Evolutionary conservation across 495 filamentous ascomycete species (phyloP), one percentile per base, ranked within the genome.

Genomic region (Talaromyces proteolyticus): DNA sequence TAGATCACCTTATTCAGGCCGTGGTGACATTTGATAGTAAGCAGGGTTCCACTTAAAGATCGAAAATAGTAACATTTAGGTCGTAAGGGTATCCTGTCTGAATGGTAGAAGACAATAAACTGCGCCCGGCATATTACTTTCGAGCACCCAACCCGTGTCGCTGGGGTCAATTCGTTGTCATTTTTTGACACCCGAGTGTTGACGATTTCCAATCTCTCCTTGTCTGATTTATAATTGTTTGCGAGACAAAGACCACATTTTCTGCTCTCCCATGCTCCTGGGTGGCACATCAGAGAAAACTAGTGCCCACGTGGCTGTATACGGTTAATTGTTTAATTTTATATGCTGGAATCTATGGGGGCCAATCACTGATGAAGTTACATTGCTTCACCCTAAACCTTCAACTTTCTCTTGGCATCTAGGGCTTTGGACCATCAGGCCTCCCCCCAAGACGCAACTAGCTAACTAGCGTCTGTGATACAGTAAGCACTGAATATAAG

Each of bases 21-120:
- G n/a, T 53, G 47, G 19, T 45, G 51, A 49, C 72, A 77, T 25
- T 68, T 62, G 3, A 75, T 58, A 1, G 60, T 60, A 11, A 56
- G 57, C 22, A 39, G 36, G n/a, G 49, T 41, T 29, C 16, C 40
- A 19, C 54, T 36, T 16, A 54, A 43, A 7, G 26, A 45, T 12
- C 72, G 64, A 53, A 70, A 77, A 55, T 70, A 75, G 52, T 69
- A 56, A 51, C 73, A 75, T 50, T 77, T 75, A 14, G 73, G 53
- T 4, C 64, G 63, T 14, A 70, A 74, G 56, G 12, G 50, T 50
- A 11, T 68, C 59, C 1, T 55, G n/a, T n/a, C n/a, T n/a, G n/a
- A n/a, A n/a, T n/a, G 41, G 45, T 64, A 44, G 54, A 75, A 77
- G 19, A 75, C 65, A 6, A 74, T 61, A 53, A 75, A 77, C 54